Evolutionary conservation across 2,329 filamentous ascomycete genomes (phyloP), one percentile per base, ranked within the genome.

Genomic region (Sphaerulina vaccinii): DNA sequence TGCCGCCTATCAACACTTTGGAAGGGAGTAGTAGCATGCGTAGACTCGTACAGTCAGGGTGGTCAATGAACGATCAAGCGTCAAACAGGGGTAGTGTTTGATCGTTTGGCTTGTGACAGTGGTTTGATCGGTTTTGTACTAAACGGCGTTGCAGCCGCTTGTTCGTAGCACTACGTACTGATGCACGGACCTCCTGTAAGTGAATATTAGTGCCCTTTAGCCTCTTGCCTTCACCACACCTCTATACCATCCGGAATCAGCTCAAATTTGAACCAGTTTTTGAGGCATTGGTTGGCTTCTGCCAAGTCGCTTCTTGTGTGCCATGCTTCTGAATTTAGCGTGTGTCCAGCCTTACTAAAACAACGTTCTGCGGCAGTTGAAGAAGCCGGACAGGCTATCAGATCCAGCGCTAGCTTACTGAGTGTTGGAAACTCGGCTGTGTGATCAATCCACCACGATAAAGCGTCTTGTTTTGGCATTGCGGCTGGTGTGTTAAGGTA

Each of bases 141-240:
- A 37, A 8, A 32, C 35, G 13, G 16, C 13, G 6, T 37, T 37
- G 16, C 35, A 7, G 13, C 13, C 16, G 35, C 7, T n/a, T 18
- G 35, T 37, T 13, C n/a, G 35, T 37, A 18, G 13, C 35, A 5
- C 13, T 18, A n/a, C 35, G 35, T 37, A 18, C 5, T 13, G 35
- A n/a, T 37, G 35, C 35, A 37, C 35, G 35, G 35, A 13, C 35
- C 35, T 37, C n/a, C 35, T 37, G 35, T n/a, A 37, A 37, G 35
- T 37, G 35, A 37, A 37, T 37, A 37, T 37, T n/a, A 37, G 35
- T 37, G 6, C n/a, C n/a, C 35, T 37, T 37, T 13, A 37, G 13
- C 35, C 13, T 18, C 16, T n/a, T 37, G 13, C 16, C 5, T 13
- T 6, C 5, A 37, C 35, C n/a, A 6, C 35, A 37, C 35, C 16